Evolutionary conservation across 257 asterid genomes (phyloP).

Genomic region (Solanum dulcamara): DNA sequence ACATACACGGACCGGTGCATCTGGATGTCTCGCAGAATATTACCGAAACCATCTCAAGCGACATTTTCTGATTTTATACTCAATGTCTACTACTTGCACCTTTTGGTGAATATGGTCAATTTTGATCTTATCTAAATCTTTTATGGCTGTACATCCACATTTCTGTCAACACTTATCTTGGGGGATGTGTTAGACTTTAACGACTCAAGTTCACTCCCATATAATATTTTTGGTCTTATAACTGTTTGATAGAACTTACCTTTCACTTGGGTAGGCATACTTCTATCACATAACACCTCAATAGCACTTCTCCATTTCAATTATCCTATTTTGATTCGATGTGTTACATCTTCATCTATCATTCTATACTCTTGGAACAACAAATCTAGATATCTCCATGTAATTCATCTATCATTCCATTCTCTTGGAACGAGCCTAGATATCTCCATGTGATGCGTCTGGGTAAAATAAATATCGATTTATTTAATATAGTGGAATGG

Average conservation of each 20-base stretch:
- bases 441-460: neutral
- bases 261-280: neutral
- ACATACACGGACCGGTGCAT: neutral
- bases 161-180: neutral
- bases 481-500: neutral
- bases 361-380: neutral
- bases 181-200: neutral
- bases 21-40: neutral
- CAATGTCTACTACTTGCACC: neutral
- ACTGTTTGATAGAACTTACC: neutral
- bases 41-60: neutral
- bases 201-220: neutral
- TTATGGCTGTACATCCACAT: neutral
- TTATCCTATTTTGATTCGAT: neutral
- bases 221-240: neutral
- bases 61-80: neutral
- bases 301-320: neutral
- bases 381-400: neutral
- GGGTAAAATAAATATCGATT: neutral
- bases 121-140: neutral
- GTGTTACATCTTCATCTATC: neutral
- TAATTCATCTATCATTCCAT: neutral
- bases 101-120: neutral
- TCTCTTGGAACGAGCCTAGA: neutral
- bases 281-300: neutral